Base-by-base conservation (phyloP, 768 basidiomycete genomes). In the Pulveroboletus sp. region DNA sequence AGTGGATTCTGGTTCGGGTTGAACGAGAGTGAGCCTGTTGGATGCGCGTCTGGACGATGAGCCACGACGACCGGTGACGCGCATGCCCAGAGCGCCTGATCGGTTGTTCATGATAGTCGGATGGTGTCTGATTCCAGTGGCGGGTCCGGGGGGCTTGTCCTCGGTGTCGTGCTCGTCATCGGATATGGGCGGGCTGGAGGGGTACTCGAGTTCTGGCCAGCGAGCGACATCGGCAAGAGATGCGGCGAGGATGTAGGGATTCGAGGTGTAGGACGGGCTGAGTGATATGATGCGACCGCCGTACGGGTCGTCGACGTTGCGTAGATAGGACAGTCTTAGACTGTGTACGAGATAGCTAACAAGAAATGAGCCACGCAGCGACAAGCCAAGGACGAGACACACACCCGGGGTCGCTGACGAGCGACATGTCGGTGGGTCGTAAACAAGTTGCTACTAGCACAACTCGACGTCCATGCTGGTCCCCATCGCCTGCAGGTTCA, bases 221-320 rank as follows among this genome's bases (percentile, higher is more conserved):
- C 81, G 70, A 21, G 87, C 79, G 12, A 71, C 59, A 65, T 97
- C 92, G 3, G 90, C 84, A 27, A 94, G 80, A 3, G 84, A 84
- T 0, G 90, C 79, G 7, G 88, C 85, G 44, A 81, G 72, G 58
- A 94, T 83, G 66, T 94, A 93, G 1, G 90, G 85, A 62, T 94
- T 95, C 12, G 84, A 75, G 16, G 81, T 71, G 72, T 91, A 88
- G 1, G 82, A 77, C 0, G 87, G 85, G 61, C 85, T 84, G 42
- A 94, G 74, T 6, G 90, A 81, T 58, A 97, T 84, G 60, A 95
- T 75, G 25, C 91, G 80, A 0, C 84, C 71, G 13, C 88, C 88
- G 61, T 94, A 90, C 1, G 86, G 84, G 61, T 97, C 94, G 49
- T 92, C 87, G 34, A 92, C 82, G 57, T 86, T 82, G 51, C 92